Evolutionary conservation across 169 alveolate species (phyloP), one percentile per base, ranked within the genome.

Genomic region (Cryptosporidium viatorum): DNA sequence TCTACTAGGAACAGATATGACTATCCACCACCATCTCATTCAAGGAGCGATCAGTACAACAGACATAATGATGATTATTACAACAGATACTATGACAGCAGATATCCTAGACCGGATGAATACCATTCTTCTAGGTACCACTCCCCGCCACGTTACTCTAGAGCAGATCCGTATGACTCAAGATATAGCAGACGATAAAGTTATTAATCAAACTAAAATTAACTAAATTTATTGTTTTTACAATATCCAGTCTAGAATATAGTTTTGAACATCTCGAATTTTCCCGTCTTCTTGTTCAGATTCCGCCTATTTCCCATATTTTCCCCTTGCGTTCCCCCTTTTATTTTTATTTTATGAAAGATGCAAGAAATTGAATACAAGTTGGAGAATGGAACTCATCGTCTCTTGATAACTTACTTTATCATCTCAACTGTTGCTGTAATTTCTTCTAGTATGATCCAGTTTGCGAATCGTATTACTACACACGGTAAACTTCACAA

Each of bases 81-180:
- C 67, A 67, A 67, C 52, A 65, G 89, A 65, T 80, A 80, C 68
- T 62, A 65, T 29, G 89, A 80, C 12, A 59, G 41, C 62, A 80
- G 74, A 80, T 80, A 80, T 16, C 41, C 89, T 16, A 80, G 89
- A 67, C 48, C 60, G 12, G 89, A 80, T 16, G 89, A 80, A 5
- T 80, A 80, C 29, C 89, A 80, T 26, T 41, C 73, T 3, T 65
- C 74, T 37, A 59, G 89, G 62, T 80, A 80, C 45, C 89, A 80
- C 50, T 80, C 89, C 12, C 89, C 89, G 29, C 71, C 74, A n/a
- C 55, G 89, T 23, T 80, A 80, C 52, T 80, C 89, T n/a, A 60
- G 89, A 67, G 74, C 89, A 80, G 89, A 80, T 62, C 89, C 89
- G 12, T 80, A 80, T 52, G 89, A 80, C 41, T 43, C 89, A 26